phyloP scores from a whole-genome alignment of 129 eudicot species.

The Solidago caesia region DNA sequence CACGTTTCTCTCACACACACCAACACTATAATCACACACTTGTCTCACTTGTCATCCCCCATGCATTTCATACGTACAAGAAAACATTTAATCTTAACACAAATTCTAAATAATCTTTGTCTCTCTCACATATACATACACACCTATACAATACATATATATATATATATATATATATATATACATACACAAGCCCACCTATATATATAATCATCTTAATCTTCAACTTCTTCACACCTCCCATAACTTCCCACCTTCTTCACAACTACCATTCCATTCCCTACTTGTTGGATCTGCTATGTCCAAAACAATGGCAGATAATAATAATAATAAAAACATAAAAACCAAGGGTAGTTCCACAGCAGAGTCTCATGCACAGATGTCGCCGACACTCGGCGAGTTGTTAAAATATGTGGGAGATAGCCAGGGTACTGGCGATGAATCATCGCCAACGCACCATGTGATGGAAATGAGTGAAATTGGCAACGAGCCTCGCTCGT shows the following conservation, averaged over 20 bases:
- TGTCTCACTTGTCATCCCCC: slow-evolving; percentile 33
- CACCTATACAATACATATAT: background rate
- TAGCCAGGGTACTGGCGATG: background rate
- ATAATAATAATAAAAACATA: background rate
- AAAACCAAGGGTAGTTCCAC: background rate
- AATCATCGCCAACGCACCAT: background rate
- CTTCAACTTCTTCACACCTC: slow-evolving; percentile 34
- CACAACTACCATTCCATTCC: slow-evolving; percentile 12
- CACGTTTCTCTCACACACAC: slow-evolving; percentile 2
- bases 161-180: background rate
- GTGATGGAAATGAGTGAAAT: slow-evolving; percentile 28
- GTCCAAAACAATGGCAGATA: slow-evolving; percentile 18
- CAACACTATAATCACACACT: slow-evolving; percentile 27
- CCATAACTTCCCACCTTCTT: slow-evolving; percentile 30
- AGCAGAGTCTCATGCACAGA: background rate
- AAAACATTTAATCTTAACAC: slow-evolving; percentile 19
- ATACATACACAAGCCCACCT: background rate
- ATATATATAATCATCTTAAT: slow-evolving; percentile 19
- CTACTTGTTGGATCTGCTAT: slow-evolving; percentile 14
- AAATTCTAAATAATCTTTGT: background rate
- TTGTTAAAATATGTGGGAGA: slow-evolving; percentile 23
- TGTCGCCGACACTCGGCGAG: slow-evolving; percentile 24
- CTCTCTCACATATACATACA: background rate
- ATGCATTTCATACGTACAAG: slow-evolving; percentile 32
- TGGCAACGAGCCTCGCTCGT: slow-evolving; percentile 11